Evolutionary conservation across 2,329 filamentous ascomycete species (phyloP).

Genomic region (Thermothelomyces thermophilus): DNA sequence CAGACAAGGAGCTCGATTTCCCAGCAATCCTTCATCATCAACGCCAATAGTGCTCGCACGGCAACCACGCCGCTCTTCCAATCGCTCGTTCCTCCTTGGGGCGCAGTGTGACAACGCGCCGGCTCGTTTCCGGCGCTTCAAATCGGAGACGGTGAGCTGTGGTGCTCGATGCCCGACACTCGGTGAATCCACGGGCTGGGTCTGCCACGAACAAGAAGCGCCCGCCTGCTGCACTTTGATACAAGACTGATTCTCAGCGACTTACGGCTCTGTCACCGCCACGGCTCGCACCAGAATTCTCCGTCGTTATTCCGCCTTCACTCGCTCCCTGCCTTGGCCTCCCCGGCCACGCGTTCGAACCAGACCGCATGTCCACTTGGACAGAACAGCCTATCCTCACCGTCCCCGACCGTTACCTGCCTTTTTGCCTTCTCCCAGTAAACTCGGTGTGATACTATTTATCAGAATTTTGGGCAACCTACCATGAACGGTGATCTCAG

Average conservation of each 20-base stretch:
- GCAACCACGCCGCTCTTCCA: neutral
- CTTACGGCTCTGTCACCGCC: conserved; percentile 2
- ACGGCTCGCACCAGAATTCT: neutral
- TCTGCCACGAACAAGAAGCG: conserved; percentile 9
- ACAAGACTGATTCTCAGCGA: conserved; percentile 6
- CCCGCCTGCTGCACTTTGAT: conserved; percentile 10
- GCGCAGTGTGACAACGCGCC: neutral
- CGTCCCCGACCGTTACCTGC: conserved; percentile 1
- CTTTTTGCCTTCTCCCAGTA: conserved; percentile 4
- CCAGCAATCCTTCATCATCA: neutral
- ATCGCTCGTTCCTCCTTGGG: conserved; percentile 3
- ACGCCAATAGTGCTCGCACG: neutral
- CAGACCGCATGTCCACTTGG: conserved; percentile 17
- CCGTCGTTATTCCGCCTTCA: conserved; percentile 2
- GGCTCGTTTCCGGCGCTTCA: neutral
- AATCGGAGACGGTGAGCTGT: conserved; percentile 1
- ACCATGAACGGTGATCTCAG: conserved; percentile 89
- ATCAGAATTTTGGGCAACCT: conserved; percentile 4
- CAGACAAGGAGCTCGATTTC: neutral
- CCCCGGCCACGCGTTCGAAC: conserved; percentile 2
- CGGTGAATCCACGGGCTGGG: conserved; percentile 16
- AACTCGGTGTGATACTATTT: conserved; percentile 9
- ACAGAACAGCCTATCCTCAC: conserved; percentile 10
- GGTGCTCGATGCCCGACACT: conserved; percentile 14
- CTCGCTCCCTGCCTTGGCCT: neutral